Conservation (phyloP, 202 grass and related monocot species). For the Schoenoplectus tabernaemontani region DNA sequence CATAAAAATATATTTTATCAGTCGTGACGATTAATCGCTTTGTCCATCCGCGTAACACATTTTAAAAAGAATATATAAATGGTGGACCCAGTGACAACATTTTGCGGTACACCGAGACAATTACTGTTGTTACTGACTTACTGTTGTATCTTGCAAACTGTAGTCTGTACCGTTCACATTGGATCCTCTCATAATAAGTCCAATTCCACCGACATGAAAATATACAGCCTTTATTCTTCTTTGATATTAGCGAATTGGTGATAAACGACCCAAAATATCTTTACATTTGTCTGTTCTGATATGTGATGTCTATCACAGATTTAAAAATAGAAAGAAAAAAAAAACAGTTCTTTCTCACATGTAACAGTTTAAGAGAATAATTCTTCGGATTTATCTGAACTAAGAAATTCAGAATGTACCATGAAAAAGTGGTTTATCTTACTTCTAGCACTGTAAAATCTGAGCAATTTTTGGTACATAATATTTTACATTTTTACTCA, state of each 20-base stretch:
- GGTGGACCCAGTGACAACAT: not conserved
- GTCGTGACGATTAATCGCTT: too few species aligned
- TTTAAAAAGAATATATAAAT: not conserved
- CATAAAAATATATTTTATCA: too few species aligned
- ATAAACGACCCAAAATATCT: not conserved
- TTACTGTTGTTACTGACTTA: not conserved
- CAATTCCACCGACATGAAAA: not conserved
- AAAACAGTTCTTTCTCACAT: not conserved
- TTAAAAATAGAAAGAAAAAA: not conserved
- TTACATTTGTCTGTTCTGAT: not conserved
- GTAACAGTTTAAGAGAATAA: slow-evolving; percentile 13
- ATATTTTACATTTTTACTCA: not conserved
- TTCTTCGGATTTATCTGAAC: not conserved
- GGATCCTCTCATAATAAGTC: not conserved
- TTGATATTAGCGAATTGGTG: not conserved
- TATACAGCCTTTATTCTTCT: not conserved
- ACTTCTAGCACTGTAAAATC: not conserved
- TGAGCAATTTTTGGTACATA: not conserved
- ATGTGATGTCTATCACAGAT: not conserved
- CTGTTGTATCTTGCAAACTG: not conserved
- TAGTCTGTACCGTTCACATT: not conserved
- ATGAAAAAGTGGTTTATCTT: not conserved
- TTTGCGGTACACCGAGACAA: not conserved
- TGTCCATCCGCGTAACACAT: too few species aligned
- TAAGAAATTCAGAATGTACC: not conserved